phyloP scores from a whole-genome alignment of 179 eudicot genomes.

The Sideroxylon spinosum region DNA sequence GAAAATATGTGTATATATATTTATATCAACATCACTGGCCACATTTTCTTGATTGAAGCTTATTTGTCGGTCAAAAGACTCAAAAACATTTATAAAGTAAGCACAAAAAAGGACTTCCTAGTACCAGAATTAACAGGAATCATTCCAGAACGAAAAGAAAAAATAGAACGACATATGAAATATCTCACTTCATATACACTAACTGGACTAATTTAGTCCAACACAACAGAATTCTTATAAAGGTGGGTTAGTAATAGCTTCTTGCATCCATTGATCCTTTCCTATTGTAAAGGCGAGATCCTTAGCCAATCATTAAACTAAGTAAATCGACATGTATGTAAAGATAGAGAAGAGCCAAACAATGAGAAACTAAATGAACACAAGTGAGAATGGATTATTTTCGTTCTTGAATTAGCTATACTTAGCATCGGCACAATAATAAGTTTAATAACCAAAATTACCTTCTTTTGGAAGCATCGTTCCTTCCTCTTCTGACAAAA shows the following conservation, averaged over 20 bases:
- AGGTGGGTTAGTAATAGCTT: neutral
- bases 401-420: neutral
- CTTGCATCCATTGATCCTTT: neutral
- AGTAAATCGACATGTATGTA: neutral
- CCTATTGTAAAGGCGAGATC: too few relatives aligned
- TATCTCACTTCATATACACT: neutral
- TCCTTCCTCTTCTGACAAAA: constrained; percentile 62
- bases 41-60: too few relatives aligned
- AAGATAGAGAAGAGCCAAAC: neutral
- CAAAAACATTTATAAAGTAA: too few relatives aligned
- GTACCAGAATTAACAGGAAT: too few relatives aligned
- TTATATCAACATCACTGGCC: too few relatives aligned
- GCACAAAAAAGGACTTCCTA: too few relatives aligned
- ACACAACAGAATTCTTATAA: neutral
- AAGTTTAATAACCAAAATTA: constrained; percentile 23
- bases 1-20: neutral
- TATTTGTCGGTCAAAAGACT: too few relatives aligned
- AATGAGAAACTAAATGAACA: neutral
- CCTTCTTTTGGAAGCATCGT: constrained; percentile 62
- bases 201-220: neutral
- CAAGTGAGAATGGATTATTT: neutral
- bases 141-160: neutral
- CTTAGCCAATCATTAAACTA: too few relatives aligned
- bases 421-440: neutral
- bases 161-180: neutral